phyloP scores from a whole-genome alignment of 371 early-diverging fungal genomes.

The Rhizopus microsporus region DNA sequence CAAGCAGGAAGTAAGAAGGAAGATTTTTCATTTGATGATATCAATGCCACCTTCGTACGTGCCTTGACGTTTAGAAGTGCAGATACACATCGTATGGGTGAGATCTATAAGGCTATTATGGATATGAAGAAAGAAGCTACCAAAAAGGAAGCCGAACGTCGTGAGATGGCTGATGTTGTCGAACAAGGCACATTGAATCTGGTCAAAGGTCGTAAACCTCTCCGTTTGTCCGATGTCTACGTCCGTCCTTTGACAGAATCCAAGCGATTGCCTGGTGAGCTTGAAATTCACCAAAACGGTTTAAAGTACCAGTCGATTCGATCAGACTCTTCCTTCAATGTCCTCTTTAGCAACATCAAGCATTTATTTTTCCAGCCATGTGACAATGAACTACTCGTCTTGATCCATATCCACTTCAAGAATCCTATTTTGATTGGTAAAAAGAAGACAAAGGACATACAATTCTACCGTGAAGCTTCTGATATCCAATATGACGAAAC shows the following conservation, averaged over 20 bases:
- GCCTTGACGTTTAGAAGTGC: conserved; percentile 90
- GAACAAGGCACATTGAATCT: conserved; percentile 91
- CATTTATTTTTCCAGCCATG: conserved; percentile 99
- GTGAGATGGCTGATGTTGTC: conserved; percentile 95
- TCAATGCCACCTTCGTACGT: conserved; percentile 88
- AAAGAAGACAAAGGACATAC: conserved; percentile 98
- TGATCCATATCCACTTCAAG: conserved; percentile 96
- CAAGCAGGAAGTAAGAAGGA: conserved; percentile 92
- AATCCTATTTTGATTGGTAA: conserved; percentile 97
- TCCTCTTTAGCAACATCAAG: conserved; percentile 97
- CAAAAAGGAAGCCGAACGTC: conserved; percentile 90
- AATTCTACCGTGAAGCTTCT: conserved; percentile 98
- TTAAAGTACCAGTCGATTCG: conserved; percentile 87
- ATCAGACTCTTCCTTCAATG: conserved; percentile 82
- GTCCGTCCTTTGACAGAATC: conserved; percentile 84
- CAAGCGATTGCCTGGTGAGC: conserved; percentile 88
- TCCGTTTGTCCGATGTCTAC: conserved; percentile 85
- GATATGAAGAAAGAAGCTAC: conserved; percentile 89
- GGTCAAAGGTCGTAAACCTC: conserved; percentile 78
- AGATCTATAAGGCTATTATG: conserved; percentile 80
- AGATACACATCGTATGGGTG: conserved; percentile 81
- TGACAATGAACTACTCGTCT: conserved; percentile 92
- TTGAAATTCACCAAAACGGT: conserved; percentile 95
- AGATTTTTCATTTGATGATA: conserved; percentile 85
- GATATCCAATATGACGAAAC: conserved; percentile 98